A percentile compares a stretch with the other conserved stretches of the same genome.
Evolutionary conservation across 129 eudicot genomes (phyloP).

Genomic region (Kitagawia praeruptora): DNA sequence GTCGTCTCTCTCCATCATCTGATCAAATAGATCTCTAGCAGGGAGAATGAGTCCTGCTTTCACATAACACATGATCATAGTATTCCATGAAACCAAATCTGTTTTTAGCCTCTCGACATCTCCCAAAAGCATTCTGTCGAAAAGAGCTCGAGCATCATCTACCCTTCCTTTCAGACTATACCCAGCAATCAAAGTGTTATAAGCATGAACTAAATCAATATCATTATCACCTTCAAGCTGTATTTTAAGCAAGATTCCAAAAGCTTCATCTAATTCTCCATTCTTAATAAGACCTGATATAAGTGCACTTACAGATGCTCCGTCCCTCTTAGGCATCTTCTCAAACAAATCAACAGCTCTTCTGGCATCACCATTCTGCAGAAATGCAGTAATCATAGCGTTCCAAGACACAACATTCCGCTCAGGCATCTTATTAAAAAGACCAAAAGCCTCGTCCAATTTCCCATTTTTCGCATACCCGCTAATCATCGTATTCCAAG

Average conservation of each 20-base stretch:
- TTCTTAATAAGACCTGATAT: constrained; percentile 19
- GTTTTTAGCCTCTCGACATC: neutral
- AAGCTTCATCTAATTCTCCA: constrained; percentile 33
- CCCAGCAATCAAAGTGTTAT: constrained; percentile 56
- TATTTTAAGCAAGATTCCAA: constrained; percentile 13
- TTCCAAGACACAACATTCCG: constrained; percentile 23
- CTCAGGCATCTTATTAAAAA: constrained; percentile 8
- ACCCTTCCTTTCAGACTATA: constrained; percentile 46
- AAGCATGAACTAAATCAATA: constrained; percentile 34
- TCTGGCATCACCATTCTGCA: constrained; percentile 36
- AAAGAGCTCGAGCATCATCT: constrained; percentile 37
- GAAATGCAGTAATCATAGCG: constrained; percentile 37
- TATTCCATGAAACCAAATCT: constrained; percentile 9
- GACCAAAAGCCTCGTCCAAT: neutral
- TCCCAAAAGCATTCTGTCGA: constrained; percentile 21
- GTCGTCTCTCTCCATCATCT: constrained; percentile 32
- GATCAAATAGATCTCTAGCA: constrained; percentile 43
- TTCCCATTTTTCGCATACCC: constrained; percentile 1
- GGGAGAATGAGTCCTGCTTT: constrained; percentile 35
- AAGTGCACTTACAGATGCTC: constrained; percentile 34
- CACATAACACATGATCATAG: constrained; percentile 16
- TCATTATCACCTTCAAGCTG: constrained; percentile 5
- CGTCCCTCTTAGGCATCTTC: constrained; percentile 18
- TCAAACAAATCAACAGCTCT: constrained; percentile 23
- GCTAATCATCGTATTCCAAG: constrained; percentile 7